phyloP scores from a whole-genome alignment of 1,284 basidiomycete genomes.

The Boletus sp. region DNA sequence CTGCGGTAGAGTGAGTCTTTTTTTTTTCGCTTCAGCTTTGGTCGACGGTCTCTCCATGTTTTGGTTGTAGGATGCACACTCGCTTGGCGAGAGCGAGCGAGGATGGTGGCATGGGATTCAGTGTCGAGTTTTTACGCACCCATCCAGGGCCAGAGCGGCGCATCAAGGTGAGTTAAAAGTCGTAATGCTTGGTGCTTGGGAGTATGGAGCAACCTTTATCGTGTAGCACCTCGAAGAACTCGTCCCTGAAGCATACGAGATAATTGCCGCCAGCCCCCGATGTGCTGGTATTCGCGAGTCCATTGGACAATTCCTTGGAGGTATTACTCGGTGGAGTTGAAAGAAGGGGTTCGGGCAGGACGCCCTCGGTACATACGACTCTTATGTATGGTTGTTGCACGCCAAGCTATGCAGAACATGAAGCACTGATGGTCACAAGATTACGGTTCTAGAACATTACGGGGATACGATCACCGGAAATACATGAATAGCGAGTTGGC shows the following conservation, averaged over 20 bases:
- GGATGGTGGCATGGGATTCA: conserved; percentile 33
- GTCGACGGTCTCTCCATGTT: conserved; percentile 7
- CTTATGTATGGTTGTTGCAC: too few relatives aligned
- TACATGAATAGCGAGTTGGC: conserved; percentile 11
- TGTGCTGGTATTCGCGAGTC: conserved; percentile 44
- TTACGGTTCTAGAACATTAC: neutral
- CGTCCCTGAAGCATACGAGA: conserved; percentile 59
- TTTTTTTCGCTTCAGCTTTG: neutral
- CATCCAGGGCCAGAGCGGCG: conserved; percentile 76
- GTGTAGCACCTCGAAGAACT: conserved; percentile 56
- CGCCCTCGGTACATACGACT: neutral
- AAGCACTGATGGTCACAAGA: neutral
- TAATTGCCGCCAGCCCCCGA: conserved; percentile 52
- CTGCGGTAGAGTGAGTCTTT: conserved; percentile 65
- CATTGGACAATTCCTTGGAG: conserved; percentile 28
- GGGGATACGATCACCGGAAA: conserved; percentile 8
- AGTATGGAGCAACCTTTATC: neutral
- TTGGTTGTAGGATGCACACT: conserved; percentile 60
- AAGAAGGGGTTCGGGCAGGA: neutral
- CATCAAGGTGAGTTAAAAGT: conserved; percentile 59
- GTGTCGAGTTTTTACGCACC: conserved; percentile 64
- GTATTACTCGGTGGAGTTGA: conserved; percentile 26
- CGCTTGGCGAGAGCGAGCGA: conserved; percentile 61
- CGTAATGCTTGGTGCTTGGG: neutral
- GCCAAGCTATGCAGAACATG: neutral